Evolutionary conservation across 225 moss, liverwort and hornwort species (phyloP).

Genomic region (Marchantia polymorpha): DNA sequence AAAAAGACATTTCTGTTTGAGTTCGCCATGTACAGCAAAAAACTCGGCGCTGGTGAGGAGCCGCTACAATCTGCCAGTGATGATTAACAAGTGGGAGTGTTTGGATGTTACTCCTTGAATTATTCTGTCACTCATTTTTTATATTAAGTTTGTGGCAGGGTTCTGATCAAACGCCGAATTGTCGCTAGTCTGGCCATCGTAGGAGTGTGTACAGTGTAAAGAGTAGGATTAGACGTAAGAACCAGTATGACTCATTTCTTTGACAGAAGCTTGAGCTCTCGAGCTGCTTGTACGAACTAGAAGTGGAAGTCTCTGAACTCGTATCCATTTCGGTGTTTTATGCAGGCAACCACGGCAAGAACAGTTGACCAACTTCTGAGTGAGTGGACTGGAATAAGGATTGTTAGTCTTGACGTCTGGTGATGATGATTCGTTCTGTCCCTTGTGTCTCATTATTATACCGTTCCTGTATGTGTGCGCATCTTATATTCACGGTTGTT

Average conservation of each 20-base stretch:
- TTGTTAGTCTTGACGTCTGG: neutral
- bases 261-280: neutral
- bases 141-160: neutral
- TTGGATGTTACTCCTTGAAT: neutral
- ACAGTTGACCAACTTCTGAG: slow-evolving; percentile 2
- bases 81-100: neutral
- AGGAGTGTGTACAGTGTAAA: neutral
- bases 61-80: slow-evolving; percentile 23
- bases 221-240: no score
- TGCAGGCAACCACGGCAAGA: slow-evolving; percentile 17
- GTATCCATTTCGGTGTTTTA: neutral
- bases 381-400: neutral
- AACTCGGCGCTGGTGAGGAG: slow-evolving; percentile 72
- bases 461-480: no score
- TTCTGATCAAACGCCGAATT: neutral
- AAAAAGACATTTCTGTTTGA: slow-evolving; percentile 66
- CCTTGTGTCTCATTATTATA: no score
- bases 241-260: neutral
- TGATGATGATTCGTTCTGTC: no score
- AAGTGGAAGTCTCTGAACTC: neutral
- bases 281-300: neutral
- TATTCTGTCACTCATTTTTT: neutral
- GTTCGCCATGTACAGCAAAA: slow-evolving; percentile 78
- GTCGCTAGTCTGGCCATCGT: neutral
- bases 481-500: no score